phyloP scores from a whole-genome alignment of 257 asterid genomes.

The Nicotiana noctiflora region DNA sequence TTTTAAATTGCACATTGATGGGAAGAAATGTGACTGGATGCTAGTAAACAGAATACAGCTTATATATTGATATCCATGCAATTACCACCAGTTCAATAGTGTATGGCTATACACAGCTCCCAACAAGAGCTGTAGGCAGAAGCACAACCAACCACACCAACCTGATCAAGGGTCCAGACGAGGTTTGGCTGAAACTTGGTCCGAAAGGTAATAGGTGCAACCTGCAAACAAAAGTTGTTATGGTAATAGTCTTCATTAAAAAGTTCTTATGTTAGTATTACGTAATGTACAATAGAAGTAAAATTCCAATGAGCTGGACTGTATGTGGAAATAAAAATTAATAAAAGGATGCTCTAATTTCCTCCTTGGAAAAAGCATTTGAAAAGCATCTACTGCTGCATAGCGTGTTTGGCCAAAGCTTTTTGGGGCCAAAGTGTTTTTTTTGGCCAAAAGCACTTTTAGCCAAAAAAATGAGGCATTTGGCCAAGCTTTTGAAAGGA shows the following conservation, averaged over 20 bases:
- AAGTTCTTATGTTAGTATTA: background rate
- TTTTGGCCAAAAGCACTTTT: too few species aligned
- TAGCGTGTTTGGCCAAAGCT: too few species aligned
- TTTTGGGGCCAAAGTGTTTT: too few species aligned
- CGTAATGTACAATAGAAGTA: background rate
- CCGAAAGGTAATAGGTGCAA: constrained; percentile 67
- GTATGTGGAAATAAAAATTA: background rate
- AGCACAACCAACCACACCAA: constrained; percentile 16
- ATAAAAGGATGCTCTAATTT: background rate
- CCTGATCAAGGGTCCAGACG: constrained; percentile 92
- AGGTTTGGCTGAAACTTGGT: constrained; percentile 79
- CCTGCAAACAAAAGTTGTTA: constrained; percentile 37
- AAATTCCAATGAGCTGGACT: background rate
- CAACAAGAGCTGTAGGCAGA: background rate
- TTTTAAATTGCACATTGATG: background rate
- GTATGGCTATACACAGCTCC: background rate
- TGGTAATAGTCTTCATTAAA: too few species aligned
- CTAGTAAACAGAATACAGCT: background rate
- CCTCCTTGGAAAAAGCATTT: background rate
- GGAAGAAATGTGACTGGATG: background rate
- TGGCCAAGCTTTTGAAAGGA: too few species aligned
- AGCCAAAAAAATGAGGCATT: too few species aligned
- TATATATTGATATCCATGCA: background rate
- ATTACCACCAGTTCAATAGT: background rate
- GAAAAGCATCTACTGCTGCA: background rate